These are phyloP conservation scores for Diaporthe batatas DNA, from an alignment of 2,329 filamentous ascomycete species.

Conservation along the genomic window DNA sequence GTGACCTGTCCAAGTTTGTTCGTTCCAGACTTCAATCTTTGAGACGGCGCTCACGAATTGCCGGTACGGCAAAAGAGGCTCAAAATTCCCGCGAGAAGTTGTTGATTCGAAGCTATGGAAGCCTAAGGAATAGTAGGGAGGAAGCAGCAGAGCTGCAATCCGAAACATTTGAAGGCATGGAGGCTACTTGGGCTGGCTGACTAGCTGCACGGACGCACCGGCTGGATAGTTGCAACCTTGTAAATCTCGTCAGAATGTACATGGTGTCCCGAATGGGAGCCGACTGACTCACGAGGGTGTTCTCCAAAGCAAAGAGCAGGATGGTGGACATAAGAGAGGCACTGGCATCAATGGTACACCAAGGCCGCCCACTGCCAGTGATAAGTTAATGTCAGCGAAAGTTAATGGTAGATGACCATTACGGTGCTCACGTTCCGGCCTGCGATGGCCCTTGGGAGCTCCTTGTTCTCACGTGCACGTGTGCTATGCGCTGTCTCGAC, in stretches of 20 bases:
- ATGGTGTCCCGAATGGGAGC: background rate
- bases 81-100: no score
- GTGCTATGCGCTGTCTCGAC: background rate
- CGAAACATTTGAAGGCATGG: no score
- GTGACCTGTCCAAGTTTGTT: no score
- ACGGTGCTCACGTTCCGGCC: background rate
- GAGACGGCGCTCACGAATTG: no score
- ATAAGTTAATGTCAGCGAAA: background rate
- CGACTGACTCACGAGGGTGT: slow-evolving; percentile 18
- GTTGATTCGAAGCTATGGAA: no score
- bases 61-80: no score
- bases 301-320: slow-evolving; percentile 34
- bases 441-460: background rate
- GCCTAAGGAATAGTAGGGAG: no score
- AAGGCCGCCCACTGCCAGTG: slow-evolving; percentile 31
- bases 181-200: no score
- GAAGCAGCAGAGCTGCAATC: no score
- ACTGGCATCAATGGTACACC: no score
- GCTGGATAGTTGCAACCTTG: slow-evolving; percentile 31
- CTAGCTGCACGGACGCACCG: no score
- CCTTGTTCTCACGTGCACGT: background rate
- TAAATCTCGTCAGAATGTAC: background rate
- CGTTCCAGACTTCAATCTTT: no score
- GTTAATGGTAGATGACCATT: accelerated
- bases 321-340: slow-evolving; percentile 18